phyloP scores from a whole-genome alignment of 1,284 basidiomycete genomes.

The Irpex lacteus region DNA sequence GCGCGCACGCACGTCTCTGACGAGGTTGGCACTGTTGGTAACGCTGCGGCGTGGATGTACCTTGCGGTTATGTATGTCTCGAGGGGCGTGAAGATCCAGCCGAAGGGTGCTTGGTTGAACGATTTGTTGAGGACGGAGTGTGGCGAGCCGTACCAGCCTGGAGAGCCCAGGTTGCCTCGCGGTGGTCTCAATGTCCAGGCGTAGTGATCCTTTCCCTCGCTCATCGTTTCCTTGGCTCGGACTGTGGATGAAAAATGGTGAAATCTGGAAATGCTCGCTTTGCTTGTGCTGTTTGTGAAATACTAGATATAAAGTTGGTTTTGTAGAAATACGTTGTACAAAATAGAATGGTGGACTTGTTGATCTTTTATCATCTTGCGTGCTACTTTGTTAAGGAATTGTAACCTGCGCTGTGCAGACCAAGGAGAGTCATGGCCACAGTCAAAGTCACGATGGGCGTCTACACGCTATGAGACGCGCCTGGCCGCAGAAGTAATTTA shows the following conservation, averaged over 20 bases:
- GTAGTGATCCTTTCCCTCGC: constrained; percentile 7
- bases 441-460: neutral
- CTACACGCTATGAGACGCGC: neutral
- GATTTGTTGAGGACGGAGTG: constrained; percentile 73
- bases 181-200: constrained; percentile 30
- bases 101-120: constrained; percentile 78
- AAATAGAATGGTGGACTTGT: neutral
- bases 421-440: too few relatives aligned
- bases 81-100: constrained; percentile 70
- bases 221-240: neutral
- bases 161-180: constrained; percentile 69
- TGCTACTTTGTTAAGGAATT: too few relatives aligned
- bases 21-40: constrained; percentile 78
- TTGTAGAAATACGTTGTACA: neutral
- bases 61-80: constrained; percentile 70
- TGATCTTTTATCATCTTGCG: neutral
- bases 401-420: too few relatives aligned
- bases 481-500: neutral
- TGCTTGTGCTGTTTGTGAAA: neutral
- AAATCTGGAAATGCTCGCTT: neutral
- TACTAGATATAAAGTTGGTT: neutral
- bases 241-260: neutral
- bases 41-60: constrained; percentile 79
- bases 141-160: constrained; percentile 58
- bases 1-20: constrained; percentile 75